phyloP scores from a whole-genome alignment of 768 basidiomycete genomes.

The Solioccasus polychromus region DNA sequence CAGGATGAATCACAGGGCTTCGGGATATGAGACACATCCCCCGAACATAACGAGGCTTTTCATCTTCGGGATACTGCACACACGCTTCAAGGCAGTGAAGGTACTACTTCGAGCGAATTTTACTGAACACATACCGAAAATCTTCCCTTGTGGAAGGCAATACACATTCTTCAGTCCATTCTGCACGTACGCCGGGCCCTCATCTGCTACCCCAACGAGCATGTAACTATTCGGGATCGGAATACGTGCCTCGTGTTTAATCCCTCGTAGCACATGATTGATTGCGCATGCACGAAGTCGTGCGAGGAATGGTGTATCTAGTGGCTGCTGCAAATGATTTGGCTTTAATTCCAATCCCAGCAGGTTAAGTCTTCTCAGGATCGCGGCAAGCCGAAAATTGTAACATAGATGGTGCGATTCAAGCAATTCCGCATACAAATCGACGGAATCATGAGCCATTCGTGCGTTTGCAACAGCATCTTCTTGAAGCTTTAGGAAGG shows the following conservation, averaged over 20 bases:
- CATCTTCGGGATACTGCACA: conserved; percentile 49
- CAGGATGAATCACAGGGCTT: conserved; percentile 74
- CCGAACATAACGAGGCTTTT: conserved; percentile 51
- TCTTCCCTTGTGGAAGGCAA: conserved; percentile 50
- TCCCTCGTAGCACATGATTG: conserved; percentile 62
- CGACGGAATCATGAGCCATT: conserved; percentile 57
- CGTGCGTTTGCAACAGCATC: conserved; percentile 52
- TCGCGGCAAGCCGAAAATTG: conserved; percentile 46
- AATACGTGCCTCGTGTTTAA: conserved; percentile 77
- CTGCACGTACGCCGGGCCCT: conserved; percentile 61
- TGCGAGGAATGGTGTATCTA: conserved; percentile 57
- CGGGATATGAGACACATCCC: conserved; percentile 65
- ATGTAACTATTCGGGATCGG: conserved; percentile 64
- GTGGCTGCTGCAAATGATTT: conserved; percentile 28
- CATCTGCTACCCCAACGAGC: conserved; percentile 81
- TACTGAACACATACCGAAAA: conserved; percentile 53
- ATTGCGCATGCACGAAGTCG: conserved; percentile 59
- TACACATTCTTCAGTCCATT: conserved; percentile 54
- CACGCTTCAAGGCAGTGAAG: conserved; percentile 43
- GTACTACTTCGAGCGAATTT: neutral
- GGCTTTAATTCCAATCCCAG: conserved; percentile 48
- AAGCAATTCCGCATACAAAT: conserved; percentile 48
- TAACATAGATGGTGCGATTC: conserved; percentile 44
- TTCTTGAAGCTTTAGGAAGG: conserved; percentile 63
- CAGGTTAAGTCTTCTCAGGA: conserved; percentile 49